Conservation (phyloP, 768 basidiomycete species). For the Astraeus odoratus region DNA sequence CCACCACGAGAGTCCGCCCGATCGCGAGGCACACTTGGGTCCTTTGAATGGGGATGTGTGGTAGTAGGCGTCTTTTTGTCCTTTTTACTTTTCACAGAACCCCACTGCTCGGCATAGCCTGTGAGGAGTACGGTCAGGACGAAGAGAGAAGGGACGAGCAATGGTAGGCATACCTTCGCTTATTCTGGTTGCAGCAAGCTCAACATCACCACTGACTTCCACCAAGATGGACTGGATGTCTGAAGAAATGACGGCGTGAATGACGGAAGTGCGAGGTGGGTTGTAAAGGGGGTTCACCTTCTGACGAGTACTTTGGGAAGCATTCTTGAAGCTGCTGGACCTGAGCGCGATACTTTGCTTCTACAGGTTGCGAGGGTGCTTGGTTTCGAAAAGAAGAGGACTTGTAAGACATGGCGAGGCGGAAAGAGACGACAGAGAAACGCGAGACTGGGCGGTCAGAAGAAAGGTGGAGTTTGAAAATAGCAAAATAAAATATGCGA, state of each 20-base stretch:
- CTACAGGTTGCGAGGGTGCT: constrained; percentile 7
- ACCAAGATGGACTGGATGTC: constrained; percentile 65
- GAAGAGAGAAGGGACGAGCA: background rate
- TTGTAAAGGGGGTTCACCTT: constrained; percentile 48
- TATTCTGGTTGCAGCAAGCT: constrained; percentile 67
- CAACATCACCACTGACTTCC: constrained; percentile 64
- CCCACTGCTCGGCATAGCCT: constrained; percentile 80
- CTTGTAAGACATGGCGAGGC: constrained; percentile 25
- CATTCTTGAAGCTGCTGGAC: constrained; percentile 61
- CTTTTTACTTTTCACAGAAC: constrained; percentile 79
- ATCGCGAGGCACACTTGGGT: constrained; percentile 25
- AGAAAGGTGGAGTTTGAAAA: background rate
- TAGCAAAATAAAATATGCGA: background rate
- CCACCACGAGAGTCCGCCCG: constrained; percentile 45
- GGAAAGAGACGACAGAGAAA: constrained; percentile 2
- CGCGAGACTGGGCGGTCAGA: background rate
- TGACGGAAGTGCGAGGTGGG: constrained; percentile 12
- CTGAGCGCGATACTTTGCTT: constrained; percentile 45
- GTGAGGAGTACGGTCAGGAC: constrained; percentile 11
- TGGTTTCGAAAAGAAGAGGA: constrained; percentile 22
- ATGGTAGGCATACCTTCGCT: constrained; percentile 50
- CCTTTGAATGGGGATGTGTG: constrained; percentile 43
- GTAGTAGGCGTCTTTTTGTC: constrained; percentile 60
- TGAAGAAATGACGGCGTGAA: constrained; percentile 10
- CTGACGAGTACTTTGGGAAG: constrained; percentile 63